Conservation (phyloP, 176 grass and related monocot genomes). For the Themeda triandra region DNA sequence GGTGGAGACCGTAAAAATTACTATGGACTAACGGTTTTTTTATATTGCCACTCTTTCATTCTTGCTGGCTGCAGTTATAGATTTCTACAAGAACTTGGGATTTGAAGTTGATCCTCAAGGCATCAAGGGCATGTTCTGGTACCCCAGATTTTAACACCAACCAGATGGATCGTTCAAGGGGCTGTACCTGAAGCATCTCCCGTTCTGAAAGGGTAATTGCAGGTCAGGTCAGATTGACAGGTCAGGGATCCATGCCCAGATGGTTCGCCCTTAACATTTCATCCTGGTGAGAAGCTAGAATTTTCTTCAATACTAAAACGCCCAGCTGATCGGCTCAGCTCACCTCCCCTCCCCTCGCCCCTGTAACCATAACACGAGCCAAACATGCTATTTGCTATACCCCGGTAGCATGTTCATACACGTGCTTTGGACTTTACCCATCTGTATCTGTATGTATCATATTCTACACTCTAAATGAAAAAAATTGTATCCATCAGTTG, state of each 20-base stretch:
- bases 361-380: background rate
- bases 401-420: background rate
- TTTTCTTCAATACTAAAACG: slow-evolving; percentile 4
- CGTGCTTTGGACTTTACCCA: background rate
- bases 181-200: background rate
- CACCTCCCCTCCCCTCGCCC: background rate
- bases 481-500: background rate
- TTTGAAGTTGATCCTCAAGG: slow-evolving; percentile 94
- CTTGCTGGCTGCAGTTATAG: slow-evolving; percentile 63
- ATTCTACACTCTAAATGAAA: background rate
- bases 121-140: slow-evolving; percentile 99
- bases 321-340: background rate
- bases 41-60: background rate
- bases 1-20: background rate
- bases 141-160: slow-evolving; percentile 48
- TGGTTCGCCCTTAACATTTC: background rate
- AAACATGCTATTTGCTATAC: background rate
- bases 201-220: background rate
- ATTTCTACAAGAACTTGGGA: slow-evolving; percentile 98
- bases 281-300: background rate
- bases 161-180: background rate
- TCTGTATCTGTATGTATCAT: background rate
- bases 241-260: background rate
- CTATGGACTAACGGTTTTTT: background rate
- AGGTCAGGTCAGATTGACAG: background rate